A percentile compares a stretch with the other conserved stretches of the same genome.
phyloP scores from a whole-genome alignment of 2,329 filamentous ascomycete species.

The Aspergillus sclerotialis region DNA sequence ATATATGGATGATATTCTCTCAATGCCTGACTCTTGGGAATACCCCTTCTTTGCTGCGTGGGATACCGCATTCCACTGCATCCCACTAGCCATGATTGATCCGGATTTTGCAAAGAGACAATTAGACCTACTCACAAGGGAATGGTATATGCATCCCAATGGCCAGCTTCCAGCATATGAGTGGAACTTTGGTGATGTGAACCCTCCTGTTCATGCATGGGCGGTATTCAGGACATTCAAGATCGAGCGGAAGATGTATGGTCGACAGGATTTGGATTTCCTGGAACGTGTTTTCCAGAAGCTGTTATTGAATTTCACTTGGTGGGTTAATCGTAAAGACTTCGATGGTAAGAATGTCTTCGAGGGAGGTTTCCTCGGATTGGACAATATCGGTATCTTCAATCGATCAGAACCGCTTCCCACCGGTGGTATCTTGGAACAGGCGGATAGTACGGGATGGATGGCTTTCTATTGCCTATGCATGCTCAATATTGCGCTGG shows the following conservation, averaged over 20 bases:
- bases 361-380: conserved; percentile 87
- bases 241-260: conserved; percentile 96
- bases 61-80: conserved; percentile 96
- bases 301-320: conserved; percentile 90
- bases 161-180: conserved; percentile 89
- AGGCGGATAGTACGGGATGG: conserved; percentile 97
- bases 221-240: conserved; percentile 94
- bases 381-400: conserved; percentile 97
- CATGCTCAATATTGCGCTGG: conserved; percentile 95
- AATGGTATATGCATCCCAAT: conserved; percentile 99
- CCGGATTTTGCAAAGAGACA: conserved; percentile 98
- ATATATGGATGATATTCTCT: conserved; percentile 88
- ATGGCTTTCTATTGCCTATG: conserved; percentile 96
- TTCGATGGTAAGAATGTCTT: conserved; percentile 93
- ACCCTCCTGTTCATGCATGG: conserved; percentile 95
- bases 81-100: conserved; percentile 92
- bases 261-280: conserved; percentile 89
- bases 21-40: conserved; percentile 98
- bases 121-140: conserved; percentile 86
- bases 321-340: conserved; percentile 99
- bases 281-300: conserved; percentile 96
- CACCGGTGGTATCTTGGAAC: conserved; percentile 86
- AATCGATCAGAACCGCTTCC: conserved; percentile 93
- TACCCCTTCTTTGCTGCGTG: conserved; percentile 97
- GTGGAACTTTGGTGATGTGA: conserved; percentile 97